A percentile compares a stretch with the other conserved stretches of the same genome.
These are phyloP conservation scores for Rosa chinensis DNA, from an alignment of 306 rosid genomes.

Conservation along the genomic window DNA sequence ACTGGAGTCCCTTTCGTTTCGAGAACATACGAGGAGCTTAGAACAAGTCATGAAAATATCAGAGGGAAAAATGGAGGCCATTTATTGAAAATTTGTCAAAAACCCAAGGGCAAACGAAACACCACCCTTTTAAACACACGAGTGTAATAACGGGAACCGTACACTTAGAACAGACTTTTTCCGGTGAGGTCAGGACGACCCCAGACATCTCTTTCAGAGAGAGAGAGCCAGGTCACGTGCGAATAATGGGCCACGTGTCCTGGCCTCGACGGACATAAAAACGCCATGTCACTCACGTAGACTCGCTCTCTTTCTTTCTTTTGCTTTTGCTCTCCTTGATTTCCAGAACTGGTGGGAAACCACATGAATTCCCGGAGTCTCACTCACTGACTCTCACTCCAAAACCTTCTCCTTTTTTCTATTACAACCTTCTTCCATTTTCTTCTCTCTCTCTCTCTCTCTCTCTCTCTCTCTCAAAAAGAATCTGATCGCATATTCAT, in stretches of 20 bases:
- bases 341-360: constrained; percentile 12
- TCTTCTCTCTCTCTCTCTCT: not conserved
- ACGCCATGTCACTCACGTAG: constrained; percentile 26
- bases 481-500: not conserved
- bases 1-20: not conserved
- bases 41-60: not conserved
- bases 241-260: constrained; percentile 29
- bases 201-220: not conserved
- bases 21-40: not conserved
- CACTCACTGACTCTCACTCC: not conserved
- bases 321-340: not conserved
- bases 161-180: not conserved
- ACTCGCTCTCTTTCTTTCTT: not conserved
- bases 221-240: constrained; percentile 29
- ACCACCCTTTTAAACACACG: not conserved
- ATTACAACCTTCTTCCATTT: not conserved
- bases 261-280: not conserved
- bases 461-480: no score
- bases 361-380: constrained; percentile 12
- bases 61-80: not conserved
- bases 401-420: not conserved
- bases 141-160: not conserved
- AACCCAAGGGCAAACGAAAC: not conserved
- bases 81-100: not conserved
- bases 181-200: constrained; percentile 3